These are phyloP conservation scores for Sparassis latifolia DNA, from an alignment of 1,284 basidiomycete genomes.

Conservation along the genomic window DNA sequence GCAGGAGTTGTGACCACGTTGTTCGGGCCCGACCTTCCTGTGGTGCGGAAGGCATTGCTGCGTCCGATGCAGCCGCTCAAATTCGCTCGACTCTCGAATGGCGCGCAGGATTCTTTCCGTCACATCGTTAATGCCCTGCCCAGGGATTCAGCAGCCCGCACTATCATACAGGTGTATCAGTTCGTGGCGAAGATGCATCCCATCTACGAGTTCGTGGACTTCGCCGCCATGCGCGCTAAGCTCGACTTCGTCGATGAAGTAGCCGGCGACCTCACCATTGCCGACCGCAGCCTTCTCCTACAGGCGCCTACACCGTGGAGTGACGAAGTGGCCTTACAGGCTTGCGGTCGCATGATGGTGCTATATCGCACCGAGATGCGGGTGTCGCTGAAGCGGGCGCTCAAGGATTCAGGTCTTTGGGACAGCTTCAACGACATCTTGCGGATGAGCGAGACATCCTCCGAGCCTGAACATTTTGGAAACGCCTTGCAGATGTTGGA, in stretches of 20 bases:
- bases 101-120: slow-evolving; percentile 15
- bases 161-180: slow-evolving; percentile 18
- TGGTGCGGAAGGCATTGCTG: slow-evolving; percentile 43
- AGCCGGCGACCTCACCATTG: slow-evolving; percentile 18
- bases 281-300: slow-evolving; percentile 20
- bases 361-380: slow-evolving; percentile 15
- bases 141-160: slow-evolving; percentile 8
- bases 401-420: slow-evolving; percentile 7
- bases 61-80: slow-evolving; percentile 30
- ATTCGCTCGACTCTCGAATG: slow-evolving; percentile 29
- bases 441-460: slow-evolving; percentile 5
- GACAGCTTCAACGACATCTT: slow-evolving; percentile 6
- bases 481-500: slow-evolving; percentile 55
- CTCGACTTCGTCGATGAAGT: slow-evolving; percentile 21
- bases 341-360: slow-evolving; percentile 19
- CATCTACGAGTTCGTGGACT: slow-evolving; percentile 16
- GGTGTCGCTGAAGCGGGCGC: slow-evolving; percentile 22
- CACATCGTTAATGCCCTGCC: slow-evolving; percentile 35
- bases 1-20: slow-evolving; percentile 77
- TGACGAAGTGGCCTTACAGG: slow-evolving; percentile 17
- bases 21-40: slow-evolving; percentile 55
- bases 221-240: slow-evolving; percentile 4
- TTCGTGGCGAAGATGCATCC: slow-evolving; percentile 24
- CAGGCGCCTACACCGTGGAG: slow-evolving; percentile 21
- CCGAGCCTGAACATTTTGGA: slow-evolving; percentile 8